phyloP scores from a whole-genome alignment of 257 asterid genomes.

The Perilla frutescens region DNA sequence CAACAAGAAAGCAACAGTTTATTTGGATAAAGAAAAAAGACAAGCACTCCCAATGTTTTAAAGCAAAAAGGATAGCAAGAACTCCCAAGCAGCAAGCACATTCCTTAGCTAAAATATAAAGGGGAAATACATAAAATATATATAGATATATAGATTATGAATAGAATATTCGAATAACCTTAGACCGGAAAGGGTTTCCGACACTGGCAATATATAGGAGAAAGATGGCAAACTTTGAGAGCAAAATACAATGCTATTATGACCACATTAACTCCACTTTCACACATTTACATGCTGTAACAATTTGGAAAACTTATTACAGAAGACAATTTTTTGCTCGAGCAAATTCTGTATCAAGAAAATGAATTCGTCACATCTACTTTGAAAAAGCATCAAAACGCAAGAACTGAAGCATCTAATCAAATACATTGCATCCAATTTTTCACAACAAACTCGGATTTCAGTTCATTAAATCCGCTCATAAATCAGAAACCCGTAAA shows the following conservation, averaged over 20 bases:
- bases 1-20: neutral
- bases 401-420: neutral
- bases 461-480: constrained; percentile 19
- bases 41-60: neutral
- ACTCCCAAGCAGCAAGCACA: neutral
- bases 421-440: neutral
- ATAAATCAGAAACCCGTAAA: too few species aligned
- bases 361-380: neutral
- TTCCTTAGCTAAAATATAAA: neutral
- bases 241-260: neutral
- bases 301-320: neutral
- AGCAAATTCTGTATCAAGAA: neutral
- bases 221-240: neutral
- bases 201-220: neutral
- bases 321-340: neutral
- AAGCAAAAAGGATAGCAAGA: neutral
- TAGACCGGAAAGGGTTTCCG: neutral
- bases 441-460: neutral
- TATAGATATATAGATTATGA: neutral
- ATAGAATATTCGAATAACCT: neutral
- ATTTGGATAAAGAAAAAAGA: neutral
- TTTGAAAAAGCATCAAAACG: constrained; percentile 5
- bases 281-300: neutral
- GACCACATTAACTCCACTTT: neutral
- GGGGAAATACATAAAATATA: neutral